A percentile compares a stretch with the other conserved stretches of the same genome.
These are phyloP conservation scores for Lumnitzera littorea DNA, from an alignment of 345 rosid genomes.

Conservation along the genomic window DNA sequence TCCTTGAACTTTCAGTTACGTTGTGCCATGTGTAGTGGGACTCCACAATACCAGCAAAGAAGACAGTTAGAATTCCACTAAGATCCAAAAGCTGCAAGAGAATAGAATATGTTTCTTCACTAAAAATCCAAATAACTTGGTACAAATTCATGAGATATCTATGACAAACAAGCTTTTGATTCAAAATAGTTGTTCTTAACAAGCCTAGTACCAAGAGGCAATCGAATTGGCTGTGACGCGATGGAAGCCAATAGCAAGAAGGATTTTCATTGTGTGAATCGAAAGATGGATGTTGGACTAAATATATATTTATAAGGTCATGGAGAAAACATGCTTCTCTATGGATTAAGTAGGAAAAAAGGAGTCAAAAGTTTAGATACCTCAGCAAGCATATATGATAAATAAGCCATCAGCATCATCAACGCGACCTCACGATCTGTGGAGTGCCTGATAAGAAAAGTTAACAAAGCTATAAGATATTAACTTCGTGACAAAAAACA, in stretches of 20 bases:
- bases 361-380: constrained; percentile 16
- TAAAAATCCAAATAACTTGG: too few relatives aligned
- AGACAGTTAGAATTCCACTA: constrained; percentile 64
- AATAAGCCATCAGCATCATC: constrained; percentile 66
- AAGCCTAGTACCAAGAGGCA: too few relatives aligned
- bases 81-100: constrained; percentile 48
- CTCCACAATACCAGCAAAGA: constrained; percentile 66
- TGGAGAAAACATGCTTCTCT: too few relatives aligned
- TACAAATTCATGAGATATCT: too few relatives aligned
- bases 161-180: too few relatives aligned
- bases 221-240: too few relatives aligned
- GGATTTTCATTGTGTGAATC: too few relatives aligned
- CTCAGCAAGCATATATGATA: constrained; percentile 66
- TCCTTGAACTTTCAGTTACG: constrained; percentile 55
- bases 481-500: background rate
- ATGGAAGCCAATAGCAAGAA: too few relatives aligned
- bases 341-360: too few relatives aligned
- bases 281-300: too few relatives aligned
- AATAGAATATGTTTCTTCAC: background rate
- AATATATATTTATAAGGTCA: too few relatives aligned
- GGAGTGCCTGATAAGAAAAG: constrained; percentile 43
- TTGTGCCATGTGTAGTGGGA: constrained; percentile 80
- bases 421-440: constrained; percentile 63
- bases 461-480: background rate
- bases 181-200: too few relatives aligned